phyloP scores from a whole-genome alignment of 1,284 basidiomycete species.

The Caloboletus firmus region DNA sequence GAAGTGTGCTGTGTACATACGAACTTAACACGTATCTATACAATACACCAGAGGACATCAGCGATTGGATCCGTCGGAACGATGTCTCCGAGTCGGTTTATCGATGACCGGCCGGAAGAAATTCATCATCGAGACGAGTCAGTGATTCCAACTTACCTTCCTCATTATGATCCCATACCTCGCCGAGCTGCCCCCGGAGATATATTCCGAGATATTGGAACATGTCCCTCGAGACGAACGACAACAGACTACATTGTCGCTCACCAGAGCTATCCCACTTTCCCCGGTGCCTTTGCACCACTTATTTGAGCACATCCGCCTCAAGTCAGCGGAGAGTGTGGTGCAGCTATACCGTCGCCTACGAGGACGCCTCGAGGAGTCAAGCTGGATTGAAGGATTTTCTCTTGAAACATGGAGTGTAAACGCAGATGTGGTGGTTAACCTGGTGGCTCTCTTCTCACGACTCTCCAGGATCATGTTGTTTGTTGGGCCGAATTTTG shows the following conservation, averaged over 20 bases:
- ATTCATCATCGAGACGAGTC: background rate
- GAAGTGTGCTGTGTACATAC: background rate
- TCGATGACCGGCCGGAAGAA: background rate
- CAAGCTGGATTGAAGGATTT: constrained; percentile 46
- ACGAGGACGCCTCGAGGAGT: constrained; percentile 36
- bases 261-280: constrained; percentile 55
- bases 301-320: constrained; percentile 51
- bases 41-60: background rate
- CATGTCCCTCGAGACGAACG: constrained; percentile 42
- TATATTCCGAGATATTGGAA: constrained; percentile 55
- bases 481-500: constrained; percentile 57
- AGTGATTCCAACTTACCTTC: background rate
- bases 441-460: constrained; percentile 51
- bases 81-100: background rate
- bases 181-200: constrained; percentile 52
- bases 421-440: constrained; percentile 63
- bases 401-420: constrained; percentile 56
- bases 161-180: constrained; percentile 20
- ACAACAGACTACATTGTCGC: constrained; percentile 47
- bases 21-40: background rate
- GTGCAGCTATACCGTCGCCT: constrained; percentile 50
- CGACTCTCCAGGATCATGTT: constrained; percentile 49
- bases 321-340: constrained; percentile 47
- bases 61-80: background rate
- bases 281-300: constrained; percentile 50